phyloP scores from a whole-genome alignment of 805 yeast genomes.

The Debaryomyces maramus region DNA sequence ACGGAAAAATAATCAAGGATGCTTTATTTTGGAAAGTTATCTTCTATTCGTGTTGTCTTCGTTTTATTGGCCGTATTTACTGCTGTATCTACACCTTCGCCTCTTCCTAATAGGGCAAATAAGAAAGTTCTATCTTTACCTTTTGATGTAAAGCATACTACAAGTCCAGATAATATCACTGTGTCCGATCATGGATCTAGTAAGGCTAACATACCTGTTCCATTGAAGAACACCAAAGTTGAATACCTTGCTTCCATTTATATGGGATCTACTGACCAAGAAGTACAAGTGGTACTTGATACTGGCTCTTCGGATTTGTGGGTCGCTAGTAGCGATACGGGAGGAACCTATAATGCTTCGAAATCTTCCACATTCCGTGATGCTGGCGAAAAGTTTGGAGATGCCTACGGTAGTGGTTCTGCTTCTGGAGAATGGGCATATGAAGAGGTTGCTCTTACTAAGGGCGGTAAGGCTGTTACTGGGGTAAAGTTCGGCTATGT shows the following conservation, averaged over 20 bases:
- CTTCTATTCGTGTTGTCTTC: no score
- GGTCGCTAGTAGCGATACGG: constrained; percentile 24
- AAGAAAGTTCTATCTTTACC: no score
- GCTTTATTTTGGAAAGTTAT: no score
- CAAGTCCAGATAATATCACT: no score
- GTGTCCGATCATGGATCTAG: no score
- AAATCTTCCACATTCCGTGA: background rate
- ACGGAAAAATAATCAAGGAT: no score
- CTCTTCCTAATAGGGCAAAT: no score
- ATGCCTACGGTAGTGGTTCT: background rate
- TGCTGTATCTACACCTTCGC: no score
- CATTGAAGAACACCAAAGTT: background rate
- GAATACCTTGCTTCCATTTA: background rate
- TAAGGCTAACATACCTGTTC: no score
- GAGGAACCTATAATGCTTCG: background rate
- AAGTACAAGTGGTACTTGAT: constrained; percentile 20
- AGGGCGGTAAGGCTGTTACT: background rate
- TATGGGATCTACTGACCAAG: constrained; percentile 15
- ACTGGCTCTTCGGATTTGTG: constrained; percentile 30
- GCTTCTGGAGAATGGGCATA: background rate
- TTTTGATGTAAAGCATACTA: no score
- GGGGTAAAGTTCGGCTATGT: background rate
- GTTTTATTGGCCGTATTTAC: no score
- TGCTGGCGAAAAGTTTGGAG: background rate
- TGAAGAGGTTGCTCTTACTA: background rate